Percentiles rank a stretch among this genome's conserved stretches.
Evolutionary conservation across 2,329 filamentous ascomycete genomes (phyloP).

Genomic region (Calycina herbarum): DNA sequence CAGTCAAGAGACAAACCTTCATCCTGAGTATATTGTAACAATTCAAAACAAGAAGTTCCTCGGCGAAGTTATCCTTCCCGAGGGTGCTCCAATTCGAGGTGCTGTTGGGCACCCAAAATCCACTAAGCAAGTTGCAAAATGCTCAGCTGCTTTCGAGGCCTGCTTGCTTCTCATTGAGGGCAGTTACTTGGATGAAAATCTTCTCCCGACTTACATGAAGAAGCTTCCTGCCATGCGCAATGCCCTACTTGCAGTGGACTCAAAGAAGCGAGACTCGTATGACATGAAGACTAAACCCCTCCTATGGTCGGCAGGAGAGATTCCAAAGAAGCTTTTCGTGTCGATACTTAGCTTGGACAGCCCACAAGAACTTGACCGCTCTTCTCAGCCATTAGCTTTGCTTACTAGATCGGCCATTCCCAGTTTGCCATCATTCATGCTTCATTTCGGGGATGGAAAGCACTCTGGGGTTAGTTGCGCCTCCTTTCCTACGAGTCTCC

Average conservation of each 20-base stretch:
- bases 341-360: slow-evolving; percentile 60
- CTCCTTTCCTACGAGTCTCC: slow-evolving; percentile 46
- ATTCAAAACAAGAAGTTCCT: slow-evolving; percentile 59
- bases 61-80: slow-evolving; percentile 78
- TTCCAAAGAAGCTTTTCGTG: slow-evolving; percentile 57
- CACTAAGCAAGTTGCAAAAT: slow-evolving; percentile 79
- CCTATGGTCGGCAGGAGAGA: slow-evolving; percentile 61
- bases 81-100: slow-evolving; percentile 68
- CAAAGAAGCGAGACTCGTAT: slow-evolving; percentile 73
- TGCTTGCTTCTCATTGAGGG: slow-evolving; percentile 69
- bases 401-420: slow-evolving; percentile 69
- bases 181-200: slow-evolving; percentile 68
- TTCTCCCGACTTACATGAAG: slow-evolving; percentile 73
- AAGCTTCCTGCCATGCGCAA: slow-evolving; percentile 81
- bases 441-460: slow-evolving; percentile 69
- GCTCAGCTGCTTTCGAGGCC: slow-evolving; percentile 83
- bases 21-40: slow-evolving; percentile 62
- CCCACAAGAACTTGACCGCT: slow-evolving; percentile 55
- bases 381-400: slow-evolving; percentile 65
- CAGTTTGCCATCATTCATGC: slow-evolving; percentile 62
- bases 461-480: slow-evolving; percentile 58
- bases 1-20: slow-evolving; percentile 38
- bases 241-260: slow-evolving; percentile 76
- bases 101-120: slow-evolving; percentile 61
- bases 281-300: slow-evolving; percentile 76